A percentile compares a stretch with the other conserved stretches of the same genome.
Evolutionary conservation across 805 yeast species (phyloP).

Genomic region (Yarrowia sp.): DNA sequence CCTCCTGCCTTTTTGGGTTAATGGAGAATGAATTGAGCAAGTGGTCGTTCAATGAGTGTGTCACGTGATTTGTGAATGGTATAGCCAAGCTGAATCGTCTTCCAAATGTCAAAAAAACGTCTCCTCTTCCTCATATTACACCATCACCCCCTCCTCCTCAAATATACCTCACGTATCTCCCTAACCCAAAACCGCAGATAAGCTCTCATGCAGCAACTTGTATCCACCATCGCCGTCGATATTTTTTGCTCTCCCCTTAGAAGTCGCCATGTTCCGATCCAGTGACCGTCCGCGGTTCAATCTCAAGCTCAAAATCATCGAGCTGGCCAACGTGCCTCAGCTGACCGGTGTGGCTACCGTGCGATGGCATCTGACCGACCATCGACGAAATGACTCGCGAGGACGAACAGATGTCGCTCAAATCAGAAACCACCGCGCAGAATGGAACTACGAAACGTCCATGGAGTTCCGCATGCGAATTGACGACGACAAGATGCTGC

Average conservation of each 20-base stretch:
- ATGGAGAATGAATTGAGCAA: background rate
- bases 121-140: too few species aligned
- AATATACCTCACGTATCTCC: background rate
- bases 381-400: conserved; percentile 52
- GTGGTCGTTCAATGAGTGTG: background rate
- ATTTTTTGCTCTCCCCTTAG: background rate
- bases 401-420: conserved; percentile 56
- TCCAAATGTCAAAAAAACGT: too few species aligned
- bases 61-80: background rate
- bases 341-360: conserved; percentile 71
- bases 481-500: conserved; percentile 51
- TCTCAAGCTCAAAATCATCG: conserved; percentile 64
- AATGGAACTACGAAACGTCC: conserved; percentile 56
- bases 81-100: too few species aligned
- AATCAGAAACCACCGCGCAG: conserved; percentile 61
- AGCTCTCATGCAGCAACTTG: conserved; percentile 33
- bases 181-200: conserved; percentile 27
- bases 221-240: conserved; percentile 11
- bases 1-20: background rate
- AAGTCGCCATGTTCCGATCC: conserved; percentile 15
- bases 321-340: conserved; percentile 85
- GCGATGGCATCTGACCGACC: conserved; percentile 66
- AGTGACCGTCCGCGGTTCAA: conserved; percentile 53
- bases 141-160: too few species aligned
- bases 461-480: conserved; percentile 55